Evolutionary conservation across 225 moss, liverwort and hornwort genomes (phyloP).

Genomic region (Neckera pumila): DNA sequence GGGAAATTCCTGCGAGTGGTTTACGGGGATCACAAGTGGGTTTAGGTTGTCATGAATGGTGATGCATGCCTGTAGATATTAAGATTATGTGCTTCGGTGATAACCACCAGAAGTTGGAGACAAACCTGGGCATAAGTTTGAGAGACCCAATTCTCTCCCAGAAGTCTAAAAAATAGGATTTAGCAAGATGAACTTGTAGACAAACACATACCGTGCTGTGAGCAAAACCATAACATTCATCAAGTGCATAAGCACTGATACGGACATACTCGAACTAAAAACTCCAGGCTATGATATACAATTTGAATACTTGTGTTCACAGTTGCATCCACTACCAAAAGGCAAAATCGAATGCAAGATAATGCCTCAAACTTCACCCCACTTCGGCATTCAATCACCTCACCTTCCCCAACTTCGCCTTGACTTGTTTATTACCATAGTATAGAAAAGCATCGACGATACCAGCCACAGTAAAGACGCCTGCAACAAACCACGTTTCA

Average conservation of each 20-base stretch:
- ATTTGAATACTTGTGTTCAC: neutral
- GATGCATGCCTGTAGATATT: neutral
- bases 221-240: neutral
- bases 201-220: neutral
- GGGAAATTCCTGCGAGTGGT: too few species aligned
- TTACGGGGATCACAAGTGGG: neutral
- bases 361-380: neutral
- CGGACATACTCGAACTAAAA: neutral
- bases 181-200: neutral
- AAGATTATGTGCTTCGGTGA: neutral
- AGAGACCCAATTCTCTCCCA: neutral
- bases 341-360: neutral
- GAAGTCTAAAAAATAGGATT: neutral
- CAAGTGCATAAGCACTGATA: neutral
- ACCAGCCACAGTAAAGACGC: slow-evolving; percentile 86
- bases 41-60: neutral
- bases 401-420: slow-evolving; percentile 79
- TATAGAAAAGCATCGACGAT: slow-evolving; percentile 80
- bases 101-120: neutral
- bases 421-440: slow-evolving; percentile 77
- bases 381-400: slow-evolving; percentile 16
- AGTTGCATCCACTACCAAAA: neutral
- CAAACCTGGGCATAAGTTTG: neutral
- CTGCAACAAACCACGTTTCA: slow-evolving; percentile 21
- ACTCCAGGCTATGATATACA: neutral